phyloP scores from a whole-genome alignment of 257 asterid species.

The Rubia yunnanensis region DNA sequence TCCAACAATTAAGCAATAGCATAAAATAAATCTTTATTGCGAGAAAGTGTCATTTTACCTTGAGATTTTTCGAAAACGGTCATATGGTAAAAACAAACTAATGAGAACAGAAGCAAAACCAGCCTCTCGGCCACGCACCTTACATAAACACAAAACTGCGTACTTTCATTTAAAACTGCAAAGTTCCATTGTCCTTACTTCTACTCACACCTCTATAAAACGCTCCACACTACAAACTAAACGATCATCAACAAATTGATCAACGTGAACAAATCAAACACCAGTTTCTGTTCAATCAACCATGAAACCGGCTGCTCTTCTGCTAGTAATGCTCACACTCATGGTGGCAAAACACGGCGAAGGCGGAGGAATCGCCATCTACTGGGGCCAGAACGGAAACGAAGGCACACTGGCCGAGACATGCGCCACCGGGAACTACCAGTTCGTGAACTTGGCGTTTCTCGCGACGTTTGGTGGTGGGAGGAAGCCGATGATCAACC shows the following conservation, averaged over 20 bases:
- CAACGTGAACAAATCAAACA: too few species aligned
- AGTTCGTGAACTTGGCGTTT: too few species aligned
- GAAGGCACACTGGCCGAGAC: slow-evolving; percentile 55
- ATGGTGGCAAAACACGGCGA: background rate
- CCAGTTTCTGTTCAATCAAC: background rate
- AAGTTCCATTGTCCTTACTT: background rate
- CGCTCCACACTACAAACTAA: background rate
- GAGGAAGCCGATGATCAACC: slow-evolving; percentile 35
- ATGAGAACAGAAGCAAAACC: background rate
- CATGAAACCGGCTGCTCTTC: background rate
- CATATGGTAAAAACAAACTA: background rate
- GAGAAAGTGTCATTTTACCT: background rate
- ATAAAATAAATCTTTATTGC: too few species aligned
- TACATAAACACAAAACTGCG: background rate
- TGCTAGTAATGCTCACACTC: background rate
- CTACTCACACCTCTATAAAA: background rate
- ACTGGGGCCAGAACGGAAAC: slow-evolving; percentile 57
- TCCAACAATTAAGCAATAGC: too few species aligned
- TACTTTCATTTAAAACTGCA: too few species aligned
- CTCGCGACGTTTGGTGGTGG: slow-evolving; percentile 44
- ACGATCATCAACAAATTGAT: background rate
- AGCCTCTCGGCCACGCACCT: background rate
- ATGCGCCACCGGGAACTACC: too few species aligned
- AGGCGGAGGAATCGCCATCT: slow-evolving; percentile 40
- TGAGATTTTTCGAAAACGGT: background rate